Base-by-base conservation (phyloP, 2,329 filamentous ascomycete genomes). In the Pseudogymnoascus sp. region DNA sequence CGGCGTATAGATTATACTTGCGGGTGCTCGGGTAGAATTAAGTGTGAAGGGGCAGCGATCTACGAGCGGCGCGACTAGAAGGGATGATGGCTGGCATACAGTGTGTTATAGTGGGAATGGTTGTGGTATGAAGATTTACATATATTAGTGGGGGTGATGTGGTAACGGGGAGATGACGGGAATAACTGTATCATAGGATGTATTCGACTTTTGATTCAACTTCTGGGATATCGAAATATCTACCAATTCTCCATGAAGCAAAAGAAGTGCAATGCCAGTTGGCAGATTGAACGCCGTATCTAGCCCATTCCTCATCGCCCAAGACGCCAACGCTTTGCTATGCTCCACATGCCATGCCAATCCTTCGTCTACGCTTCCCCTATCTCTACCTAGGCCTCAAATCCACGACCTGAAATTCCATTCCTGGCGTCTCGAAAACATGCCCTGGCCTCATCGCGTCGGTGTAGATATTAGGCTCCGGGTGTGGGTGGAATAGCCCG, bases 401-500 rank as follows among this genome's bases (percentile, higher is more conserved):
- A 75, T 91, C 87, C 52, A 89, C 83, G 38, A 88, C 80, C 69
- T 88, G 81, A 71, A 88, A 87, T 63, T 79, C 76, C 67, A 83
- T 72, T 2, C 81, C 78, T n/a, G 76, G 73, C n/a, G 80, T 72
- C 67, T 84, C 81, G n/a, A 79, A 79, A 3, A 85, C 83, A 72
- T 85, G 83, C 0, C 82, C 83, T 12, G 81, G 80, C 64, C 77
- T 75, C 62, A 81, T 64, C 29, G 75, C 75, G 71, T 76, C 73
- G 0, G 74, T 76, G 61, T 77, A 77, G 21, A 76, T 68, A 29
- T 74, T 72, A 0, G 63, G 38, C 62, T 72, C 72, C 5, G 66
- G 66, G 58, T 91, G 88, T 5, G 85, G 90, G 73, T 99, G 94
- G 73, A 99, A 99, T 0, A 95, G 82, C 1, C 90, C 90, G 0